Percentiles rank a stretch among this genome's conserved stretches.
Evolutionary conservation across 306 rosid species (phyloP).

Genomic region (Pyrus communis): DNA sequence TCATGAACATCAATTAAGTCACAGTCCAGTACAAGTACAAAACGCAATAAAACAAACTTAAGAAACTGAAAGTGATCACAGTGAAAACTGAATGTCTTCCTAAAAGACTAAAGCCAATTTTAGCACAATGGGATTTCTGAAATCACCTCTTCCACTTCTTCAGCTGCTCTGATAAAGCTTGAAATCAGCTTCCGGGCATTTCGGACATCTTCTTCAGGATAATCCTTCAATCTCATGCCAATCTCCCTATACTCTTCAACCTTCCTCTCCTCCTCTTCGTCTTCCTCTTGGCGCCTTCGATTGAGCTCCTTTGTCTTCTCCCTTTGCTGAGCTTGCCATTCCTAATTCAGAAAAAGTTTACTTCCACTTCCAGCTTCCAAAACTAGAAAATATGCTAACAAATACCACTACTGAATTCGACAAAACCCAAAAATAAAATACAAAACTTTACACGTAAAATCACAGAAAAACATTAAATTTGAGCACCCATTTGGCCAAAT

Average conservation of each 20-base stretch:
- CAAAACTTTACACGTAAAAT: background rate
- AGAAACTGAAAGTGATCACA: background rate
- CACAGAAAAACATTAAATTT: background rate
- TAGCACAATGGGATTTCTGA: background rate
- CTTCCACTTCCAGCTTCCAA: conserved; percentile 11
- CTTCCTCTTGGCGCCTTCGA: conserved; percentile 47
- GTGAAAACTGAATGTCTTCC: background rate
- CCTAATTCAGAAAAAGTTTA: conserved; percentile 41
- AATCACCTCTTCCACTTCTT: conserved; percentile 90
- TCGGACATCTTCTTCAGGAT: conserved; percentile 69
- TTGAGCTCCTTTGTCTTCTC: conserved; percentile 65
- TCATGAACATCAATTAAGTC: background rate
- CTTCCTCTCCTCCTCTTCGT: conserved; percentile 79
- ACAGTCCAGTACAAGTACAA: background rate
- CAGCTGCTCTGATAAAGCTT: conserved; percentile 67
- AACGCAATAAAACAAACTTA: background rate
- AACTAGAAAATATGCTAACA: background rate
- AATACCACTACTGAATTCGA: background rate
- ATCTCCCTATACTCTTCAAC: conserved; percentile 78
- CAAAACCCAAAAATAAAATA: background rate
- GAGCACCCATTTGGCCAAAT: background rate
- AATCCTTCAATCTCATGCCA: conserved; percentile 70
- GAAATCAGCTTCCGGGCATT: conserved; percentile 73
- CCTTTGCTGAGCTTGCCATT: conserved; percentile 87
- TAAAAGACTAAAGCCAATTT: background rate